Evolutionary conservation across 179 eudicot species (phyloP), one percentile per base, ranked within the genome.

Genomic region (Sideroxylon spinosum): DNA sequence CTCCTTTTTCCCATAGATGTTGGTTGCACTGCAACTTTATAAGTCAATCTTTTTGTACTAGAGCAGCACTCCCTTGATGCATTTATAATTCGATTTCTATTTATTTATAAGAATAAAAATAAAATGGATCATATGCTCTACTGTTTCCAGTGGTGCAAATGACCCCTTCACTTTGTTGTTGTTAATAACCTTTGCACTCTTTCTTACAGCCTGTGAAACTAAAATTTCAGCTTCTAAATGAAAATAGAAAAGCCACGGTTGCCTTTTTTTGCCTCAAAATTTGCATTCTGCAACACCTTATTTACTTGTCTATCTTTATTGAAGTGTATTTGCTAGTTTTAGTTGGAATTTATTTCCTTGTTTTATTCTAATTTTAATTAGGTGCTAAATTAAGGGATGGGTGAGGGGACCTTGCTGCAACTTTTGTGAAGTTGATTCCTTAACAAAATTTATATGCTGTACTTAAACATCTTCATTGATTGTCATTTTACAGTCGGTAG

Each of bases 401-500:
- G 44, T 3, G 23, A 12, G 29, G 12, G 28, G 66, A 1, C 6
- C 17, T 55, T 13, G 2, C 19, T 55, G 26, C 23, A 19, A 37
- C 44, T 37, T 37, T 37, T 37, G 44, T 37, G 3, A 37, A 37
- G 44, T 37, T 37, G 44, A 37, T 37, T 37, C 4, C 44, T 37
- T 37, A 3, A 37, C 44, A 37, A 37, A 37, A 37, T 37, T 37
- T 37, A 37, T 37, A 1, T 37, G 44, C 44, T 3, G 44, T 37
- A 37, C 44, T 37, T 37, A 37, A 29, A 16, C 12, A 28, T 63
- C 17, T 20, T 74, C 61, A 44, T n/a, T 7, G n/a, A 55, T 72
- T 65, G 22, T 78, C 13, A n/a, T 75, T 76, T 56, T 73, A 46
- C 84, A 96, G 99, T 86, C 91, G 20, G 94, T 94, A 59, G 89